Percentiles rank a stretch among this genome's conserved stretches.
Conservation (phyloP, 148 eudicot genomes). For the Chenopodium berlandieri region DNA sequence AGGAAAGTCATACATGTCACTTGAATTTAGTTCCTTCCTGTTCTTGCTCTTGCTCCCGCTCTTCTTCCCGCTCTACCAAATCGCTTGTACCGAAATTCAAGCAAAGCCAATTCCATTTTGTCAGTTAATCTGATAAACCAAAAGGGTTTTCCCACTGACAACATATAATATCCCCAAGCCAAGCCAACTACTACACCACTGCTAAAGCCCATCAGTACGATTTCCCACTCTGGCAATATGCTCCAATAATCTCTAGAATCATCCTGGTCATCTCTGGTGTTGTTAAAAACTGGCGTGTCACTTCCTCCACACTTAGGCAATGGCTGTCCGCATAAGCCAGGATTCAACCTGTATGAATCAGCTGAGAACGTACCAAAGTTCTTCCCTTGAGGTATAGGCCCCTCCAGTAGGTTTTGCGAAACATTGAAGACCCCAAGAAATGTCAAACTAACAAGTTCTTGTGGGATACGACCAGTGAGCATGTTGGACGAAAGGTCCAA, state of each 20-base stretch:
- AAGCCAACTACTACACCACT: slow-evolving; percentile 16
- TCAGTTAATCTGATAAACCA: background rate
- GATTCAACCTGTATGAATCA: slow-evolving; percentile 23
- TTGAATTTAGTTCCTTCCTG: no score
- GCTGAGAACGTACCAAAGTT: slow-evolving; percentile 25
- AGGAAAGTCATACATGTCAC: no score
- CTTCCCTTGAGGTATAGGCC: slow-evolving; percentile 19
- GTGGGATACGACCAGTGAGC: slow-evolving; percentile 26
- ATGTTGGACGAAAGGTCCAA: slow-evolving; percentile 37
- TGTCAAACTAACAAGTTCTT: slow-evolving; percentile 22
- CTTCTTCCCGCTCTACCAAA: background rate
- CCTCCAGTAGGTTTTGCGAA: slow-evolving; percentile 18
- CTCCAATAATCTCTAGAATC: background rate
- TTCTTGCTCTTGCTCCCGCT: background rate
- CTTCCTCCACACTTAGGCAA: slow-evolving; percentile 18
- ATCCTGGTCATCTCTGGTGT: background rate
- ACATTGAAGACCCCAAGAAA: slow-evolving; percentile 26
- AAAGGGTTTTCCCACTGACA: slow-evolving; percentile 14
- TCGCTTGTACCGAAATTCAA: background rate
- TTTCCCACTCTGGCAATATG: slow-evolving; percentile 16
- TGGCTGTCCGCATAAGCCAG: slow-evolving; percentile 32
- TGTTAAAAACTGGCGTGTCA: background rate
- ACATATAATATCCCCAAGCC: slow-evolving; percentile 14
- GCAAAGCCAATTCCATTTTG: background rate
- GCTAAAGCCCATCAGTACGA: slow-evolving; percentile 14